phyloP scores from a whole-genome alignment of 2,329 filamentous ascomycete species.

The Ophiostoma sp. region DNA sequence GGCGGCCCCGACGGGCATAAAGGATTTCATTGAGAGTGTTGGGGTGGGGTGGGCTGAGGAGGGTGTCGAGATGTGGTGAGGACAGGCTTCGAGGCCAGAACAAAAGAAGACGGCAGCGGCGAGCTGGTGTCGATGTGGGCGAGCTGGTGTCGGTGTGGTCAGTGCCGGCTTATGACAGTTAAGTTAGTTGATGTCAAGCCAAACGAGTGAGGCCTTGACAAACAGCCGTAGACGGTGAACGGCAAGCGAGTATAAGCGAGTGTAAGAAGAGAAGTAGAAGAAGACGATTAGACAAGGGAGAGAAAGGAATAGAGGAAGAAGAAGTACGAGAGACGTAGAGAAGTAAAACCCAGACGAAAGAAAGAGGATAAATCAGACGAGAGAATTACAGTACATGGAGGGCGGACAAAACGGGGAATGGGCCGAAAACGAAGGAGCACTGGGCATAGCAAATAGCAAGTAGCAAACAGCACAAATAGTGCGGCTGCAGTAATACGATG shows the following conservation, averaged over 20 bases:
- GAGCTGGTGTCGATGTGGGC: too few relatives aligned
- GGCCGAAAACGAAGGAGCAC: neutral
- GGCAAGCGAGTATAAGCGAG: conserved; percentile 13
- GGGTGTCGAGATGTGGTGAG: neutral
- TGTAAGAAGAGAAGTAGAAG: neutral
- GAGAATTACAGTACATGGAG: neutral
- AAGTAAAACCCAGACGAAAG: neutral
- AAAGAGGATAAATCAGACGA: neutral
- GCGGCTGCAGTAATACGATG: neutral
- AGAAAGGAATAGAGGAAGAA: neutral
- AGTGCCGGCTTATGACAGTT: too few relatives aligned
- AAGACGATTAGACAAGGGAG: neutral
- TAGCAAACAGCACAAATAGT: too few relatives aligned
- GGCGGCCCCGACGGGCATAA: conserved; percentile 35
- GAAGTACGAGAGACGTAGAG: neutral
- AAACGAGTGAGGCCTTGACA: neutral
- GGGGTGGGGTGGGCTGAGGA: neutral
- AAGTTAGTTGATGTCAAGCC: neutral
- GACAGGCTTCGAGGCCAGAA: neutral
- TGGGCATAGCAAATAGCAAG: neutral
- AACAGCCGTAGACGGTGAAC: neutral
- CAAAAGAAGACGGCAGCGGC: neutral
- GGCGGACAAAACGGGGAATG: neutral
- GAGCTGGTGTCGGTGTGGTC: too few relatives aligned
- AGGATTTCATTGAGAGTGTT: conserved; percentile 31